Evolutionary conservation across 2,329 filamentous ascomycete genomes (phyloP), one percentile per base, ranked within the genome.

Genomic region (Cercospora sp.): DNA sequence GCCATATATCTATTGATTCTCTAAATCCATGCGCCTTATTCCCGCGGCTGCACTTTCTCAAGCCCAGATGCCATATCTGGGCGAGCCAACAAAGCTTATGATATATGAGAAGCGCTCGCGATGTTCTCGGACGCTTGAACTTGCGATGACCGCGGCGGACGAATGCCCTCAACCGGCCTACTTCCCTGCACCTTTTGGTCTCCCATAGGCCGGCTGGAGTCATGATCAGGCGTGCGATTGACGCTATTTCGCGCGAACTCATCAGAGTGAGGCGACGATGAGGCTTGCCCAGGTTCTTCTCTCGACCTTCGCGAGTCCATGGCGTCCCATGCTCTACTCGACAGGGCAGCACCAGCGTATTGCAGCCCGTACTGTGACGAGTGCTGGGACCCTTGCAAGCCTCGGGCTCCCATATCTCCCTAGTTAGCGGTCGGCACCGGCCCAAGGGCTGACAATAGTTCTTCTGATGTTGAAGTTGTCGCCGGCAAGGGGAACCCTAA

Each of bases 401-500:
- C 53, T 30, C 53, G 26, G 4, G 20, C 26, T n/a, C 28, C 30
- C 20, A 13, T n/a, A 33, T 33, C 28, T 18, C 2, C 16, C 10
- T 13, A 58, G 26, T 26, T 28, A 33, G 16, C 23, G 13, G 3
- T 20, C 30, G 73, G 72, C 5, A 70, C 68, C 6, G 73, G 69
- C 16, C 73, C 73, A 18, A 75, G 69, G 2, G 72, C 72, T 45
- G 65, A 58, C 2, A 74, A 67, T 18, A 73, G 45, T 30, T 74
- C 73, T 26, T 75, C 72, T 7, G 72, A 71, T 10, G 66, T 69
- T 2, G 70, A 72, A 12, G 68, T 72, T 3, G 72, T 67, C 5
- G 69, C 67, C 45, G 67, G 63, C 10, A 73, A 64, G 18, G 66
- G 39, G 48, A 74, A 65, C 1, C 68, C 72, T 5, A 71, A 62